These are phyloP conservation scores for Calonectria henricotiae DNA, from an alignment of 2,329 filamentous ascomycete genomes.

Conservation along the genomic window DNA sequence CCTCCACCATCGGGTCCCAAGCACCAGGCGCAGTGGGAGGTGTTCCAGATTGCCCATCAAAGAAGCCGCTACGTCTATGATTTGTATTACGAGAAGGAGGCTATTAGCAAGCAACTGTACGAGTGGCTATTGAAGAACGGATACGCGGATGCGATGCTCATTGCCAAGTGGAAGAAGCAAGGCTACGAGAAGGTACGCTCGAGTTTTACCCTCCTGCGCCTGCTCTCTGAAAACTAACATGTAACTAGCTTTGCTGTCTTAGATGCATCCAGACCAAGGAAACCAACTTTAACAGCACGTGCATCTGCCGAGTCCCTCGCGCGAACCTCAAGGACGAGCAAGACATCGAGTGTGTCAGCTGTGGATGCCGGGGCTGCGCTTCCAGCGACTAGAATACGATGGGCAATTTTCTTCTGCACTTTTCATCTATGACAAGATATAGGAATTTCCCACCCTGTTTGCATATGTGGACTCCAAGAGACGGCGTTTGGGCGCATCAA, in stretches of 20 bases:
- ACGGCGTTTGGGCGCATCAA: conserved; percentile 50
- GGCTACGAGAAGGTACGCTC: conserved; percentile 92
- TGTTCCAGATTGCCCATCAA: conserved; percentile 97
- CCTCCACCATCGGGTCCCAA: conserved; percentile 85
- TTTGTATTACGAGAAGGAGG: conserved; percentile 97
- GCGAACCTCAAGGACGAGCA: conserved; percentile 92
- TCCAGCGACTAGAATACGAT: conserved; percentile 78
- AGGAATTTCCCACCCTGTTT: conserved; percentile 3
- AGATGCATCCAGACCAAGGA: conserved; percentile 99
- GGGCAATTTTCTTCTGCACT: neutral
- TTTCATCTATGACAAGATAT: neutral
- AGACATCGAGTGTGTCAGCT: conserved; percentile 94
- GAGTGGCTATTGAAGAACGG: conserved; percentile 97
- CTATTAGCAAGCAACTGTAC: conserved; percentile 92
- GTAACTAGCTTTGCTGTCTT: conserved; percentile 85
- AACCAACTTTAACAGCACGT: conserved; percentile 98
- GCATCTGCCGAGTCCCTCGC: conserved; percentile 94
- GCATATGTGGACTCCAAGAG: conserved; percentile 23
- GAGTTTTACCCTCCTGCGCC: neutral
- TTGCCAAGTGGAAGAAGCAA: conserved; percentile 99
- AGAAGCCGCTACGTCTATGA: conserved; percentile 95
- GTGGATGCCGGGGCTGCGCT: conserved; percentile 92
- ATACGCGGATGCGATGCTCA: conserved; percentile 94
- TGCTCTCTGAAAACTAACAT: conserved; percentile 47
- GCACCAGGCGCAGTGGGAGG: conserved; percentile 95